Conservation (phyloP, 2,329 filamentous ascomycete genomes). For the Aschersonia sp. region DNA sequence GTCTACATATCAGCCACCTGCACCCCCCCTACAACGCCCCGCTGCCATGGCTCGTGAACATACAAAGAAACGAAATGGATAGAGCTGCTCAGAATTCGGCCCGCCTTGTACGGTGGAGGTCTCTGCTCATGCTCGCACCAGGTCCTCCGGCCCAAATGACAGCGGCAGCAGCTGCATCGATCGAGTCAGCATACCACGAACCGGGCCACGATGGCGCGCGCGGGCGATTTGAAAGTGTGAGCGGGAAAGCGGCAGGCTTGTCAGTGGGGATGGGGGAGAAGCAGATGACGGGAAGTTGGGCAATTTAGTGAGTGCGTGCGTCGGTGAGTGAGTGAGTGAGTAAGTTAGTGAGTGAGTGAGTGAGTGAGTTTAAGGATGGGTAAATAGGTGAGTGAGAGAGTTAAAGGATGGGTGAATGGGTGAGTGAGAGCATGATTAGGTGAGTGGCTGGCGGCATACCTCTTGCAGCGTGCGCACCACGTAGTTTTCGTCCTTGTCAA, state of each 20-base stretch:
- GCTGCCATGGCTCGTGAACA: too few relatives aligned
- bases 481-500: constrained; percentile 64
- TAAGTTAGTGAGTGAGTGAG: not conserved
- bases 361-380: not conserved
- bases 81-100: not conserved
- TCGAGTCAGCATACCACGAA: constrained; percentile 4
- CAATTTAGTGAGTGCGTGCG: too few relatives aligned
- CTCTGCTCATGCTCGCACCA: constrained; percentile 13
- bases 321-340: too few relatives aligned
- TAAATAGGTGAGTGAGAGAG: not conserved
- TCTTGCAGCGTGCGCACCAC: constrained; percentile 56
- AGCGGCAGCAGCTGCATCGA: constrained; percentile 44
- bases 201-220: too few relatives aligned
- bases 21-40: too few relatives aligned
- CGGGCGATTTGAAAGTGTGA: too few relatives aligned
- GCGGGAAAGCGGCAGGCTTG: too few relatives aligned
- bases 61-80: too few relatives aligned
- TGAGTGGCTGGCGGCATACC: constrained; percentile 22
- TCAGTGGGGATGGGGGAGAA: too few relatives aligned
- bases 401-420: too few relatives aligned
- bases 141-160: constrained; percentile 50
- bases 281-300: too few relatives aligned
- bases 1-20: too few relatives aligned
- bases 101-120: not conserved
- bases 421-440: not conserved